phyloP scores from a whole-genome alignment of 352 stramenopile species.

The Aphanomyces euteiches region DNA sequence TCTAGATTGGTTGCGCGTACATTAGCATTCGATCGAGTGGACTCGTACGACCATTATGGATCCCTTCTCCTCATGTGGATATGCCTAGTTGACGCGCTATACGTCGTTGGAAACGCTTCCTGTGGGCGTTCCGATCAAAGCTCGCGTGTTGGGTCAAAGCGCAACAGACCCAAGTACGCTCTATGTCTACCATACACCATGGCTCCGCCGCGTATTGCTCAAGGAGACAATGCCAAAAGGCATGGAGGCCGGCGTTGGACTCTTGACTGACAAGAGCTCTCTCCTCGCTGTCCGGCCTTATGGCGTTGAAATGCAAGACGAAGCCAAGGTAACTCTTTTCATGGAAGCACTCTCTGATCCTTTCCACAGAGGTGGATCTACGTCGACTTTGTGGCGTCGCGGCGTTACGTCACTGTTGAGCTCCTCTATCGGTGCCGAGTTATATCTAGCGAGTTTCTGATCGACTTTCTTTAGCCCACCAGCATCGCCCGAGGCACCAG shows the following conservation, averaged over 20 bases:
- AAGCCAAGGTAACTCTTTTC: constrained; percentile 37
- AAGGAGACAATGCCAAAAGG: constrained; percentile 49
- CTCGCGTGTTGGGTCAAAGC: constrained; percentile 66
- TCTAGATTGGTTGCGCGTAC: constrained; percentile 12
- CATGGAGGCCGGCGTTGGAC: constrained; percentile 7
- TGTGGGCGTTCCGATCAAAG: constrained; percentile 55
- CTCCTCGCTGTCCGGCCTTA: constrained; percentile 65
- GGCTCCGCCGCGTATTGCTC: constrained; percentile 53
- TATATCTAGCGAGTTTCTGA: neutral
- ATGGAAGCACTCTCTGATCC: neutral
- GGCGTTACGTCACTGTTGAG: constrained; percentile 23
- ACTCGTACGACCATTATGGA: neutral
- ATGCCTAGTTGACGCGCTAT: constrained; percentile 53
- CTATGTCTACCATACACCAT: constrained; percentile 79
- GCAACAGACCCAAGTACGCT: constrained; percentile 64
- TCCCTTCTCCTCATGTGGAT: constrained; percentile 54
- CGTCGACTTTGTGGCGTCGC: constrained; percentile 2
- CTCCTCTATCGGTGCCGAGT: constrained; percentile 12
- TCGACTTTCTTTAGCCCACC: neutral
- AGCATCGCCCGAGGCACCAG: neutral
- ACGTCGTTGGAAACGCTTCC: constrained; percentile 11
- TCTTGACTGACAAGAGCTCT: constrained; percentile 20
- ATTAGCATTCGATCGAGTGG: constrained; percentile 20
- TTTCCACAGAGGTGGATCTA: neutral
- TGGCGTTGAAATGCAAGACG: constrained; percentile 69